These are phyloP conservation scores for Phascolomyces articulosus DNA, from an alignment of 371 early-diverging fungal genomes.

Conservation along the genomic window DNA sequence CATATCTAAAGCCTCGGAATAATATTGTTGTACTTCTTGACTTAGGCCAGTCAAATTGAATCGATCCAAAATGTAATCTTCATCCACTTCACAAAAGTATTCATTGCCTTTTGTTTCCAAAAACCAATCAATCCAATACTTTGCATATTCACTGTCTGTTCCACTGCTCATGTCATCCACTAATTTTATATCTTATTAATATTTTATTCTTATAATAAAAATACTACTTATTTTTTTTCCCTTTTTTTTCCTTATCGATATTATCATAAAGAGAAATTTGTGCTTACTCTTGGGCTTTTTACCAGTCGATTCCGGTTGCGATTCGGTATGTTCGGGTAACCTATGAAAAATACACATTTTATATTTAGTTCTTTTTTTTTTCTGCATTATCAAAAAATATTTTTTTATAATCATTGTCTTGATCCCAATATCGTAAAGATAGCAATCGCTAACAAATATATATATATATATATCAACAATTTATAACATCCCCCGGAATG, in stretches of 20 bases:
- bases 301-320: conserved; percentile 15
- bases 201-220: background rate
- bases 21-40: conserved; percentile 77
- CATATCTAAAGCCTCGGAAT: conserved; percentile 85
- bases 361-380: background rate
- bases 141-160: conserved; percentile 67
- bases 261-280: background rate
- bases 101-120: conserved; percentile 85
- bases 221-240: background rate
- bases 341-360: background rate
- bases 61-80: conserved; percentile 93
- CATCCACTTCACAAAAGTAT: conserved; percentile 94
- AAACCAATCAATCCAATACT: conserved; percentile 89
- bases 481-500: background rate
- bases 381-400: background rate
- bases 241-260: background rate
- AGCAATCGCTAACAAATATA: too few species aligned
- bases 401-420: background rate
- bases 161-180: conserved; percentile 70
- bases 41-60: conserved; percentile 96
- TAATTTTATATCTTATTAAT: conserved; percentile 7
- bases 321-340: conserved; percentile 14
- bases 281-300: conserved; percentile 18
- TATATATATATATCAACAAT: too few species aligned
- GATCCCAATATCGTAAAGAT: too few species aligned